Percentiles rank a stretch among this genome's conserved stretches.
These are phyloP conservation scores for Boletus pseudopeckii DNA, from an alignment of 768 basidiomycete species.

Conservation along the genomic window DNA sequence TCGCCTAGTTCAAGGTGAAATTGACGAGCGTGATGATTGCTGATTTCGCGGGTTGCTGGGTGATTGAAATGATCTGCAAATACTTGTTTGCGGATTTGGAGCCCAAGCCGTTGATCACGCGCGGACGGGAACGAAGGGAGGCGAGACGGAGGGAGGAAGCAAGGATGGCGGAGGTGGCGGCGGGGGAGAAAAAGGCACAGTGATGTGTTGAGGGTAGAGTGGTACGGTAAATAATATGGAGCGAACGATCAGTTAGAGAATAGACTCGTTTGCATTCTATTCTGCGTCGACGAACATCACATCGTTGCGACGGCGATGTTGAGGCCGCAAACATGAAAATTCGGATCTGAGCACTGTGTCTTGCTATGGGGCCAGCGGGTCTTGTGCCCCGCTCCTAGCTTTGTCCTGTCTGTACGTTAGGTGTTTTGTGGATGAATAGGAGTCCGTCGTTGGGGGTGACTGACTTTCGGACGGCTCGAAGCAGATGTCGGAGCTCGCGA, in stretches of 20 bases:
- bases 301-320: too few relatives aligned
- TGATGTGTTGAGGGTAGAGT: slow-evolving; percentile 7
- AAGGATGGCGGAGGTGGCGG: slow-evolving; percentile 19
- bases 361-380: too few relatives aligned
- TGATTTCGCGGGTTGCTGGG: slow-evolving; percentile 87
- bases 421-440: too few relatives aligned
- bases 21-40: slow-evolving; percentile 78
- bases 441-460: too few relatives aligned
- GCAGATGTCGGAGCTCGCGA: too few relatives aligned
- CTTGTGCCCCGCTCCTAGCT: too few relatives aligned
- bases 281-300: too few relatives aligned
- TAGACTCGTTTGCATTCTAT: background rate
- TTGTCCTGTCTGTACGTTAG: too few relatives aligned
- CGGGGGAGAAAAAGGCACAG: slow-evolving; percentile 38
- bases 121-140: slow-evolving; percentile 79
- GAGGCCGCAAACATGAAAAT: too few relatives aligned
- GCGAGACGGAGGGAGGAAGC: slow-evolving; percentile 46
- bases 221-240: too few relatives aligned
- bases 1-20: slow-evolving; percentile 71
- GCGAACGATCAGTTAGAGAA: background rate
- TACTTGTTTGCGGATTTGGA: slow-evolving; percentile 82
- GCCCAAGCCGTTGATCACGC: slow-evolving; percentile 79
- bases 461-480: too few relatives aligned
- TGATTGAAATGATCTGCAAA: slow-evolving; percentile 82
- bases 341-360: too few relatives aligned